phyloP scores from a whole-genome alignment of 2,329 filamentous ascomycete species.

The Thermomyces lanuginosus region DNA sequence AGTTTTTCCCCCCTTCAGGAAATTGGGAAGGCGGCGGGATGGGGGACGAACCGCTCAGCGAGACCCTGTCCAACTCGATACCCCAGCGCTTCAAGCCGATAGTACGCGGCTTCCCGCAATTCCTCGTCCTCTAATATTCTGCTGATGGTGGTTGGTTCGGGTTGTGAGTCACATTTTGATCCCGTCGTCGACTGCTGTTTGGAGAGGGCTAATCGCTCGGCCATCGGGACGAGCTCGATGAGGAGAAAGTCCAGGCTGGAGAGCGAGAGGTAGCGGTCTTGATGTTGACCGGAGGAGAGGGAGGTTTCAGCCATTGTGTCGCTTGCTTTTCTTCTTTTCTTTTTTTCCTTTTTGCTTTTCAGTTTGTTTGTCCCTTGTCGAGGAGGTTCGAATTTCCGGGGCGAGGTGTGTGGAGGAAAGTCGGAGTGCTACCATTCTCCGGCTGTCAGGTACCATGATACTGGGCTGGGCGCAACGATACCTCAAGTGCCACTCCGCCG shows the following conservation, averaged over 20 bases:
- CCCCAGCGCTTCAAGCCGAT: conserved; percentile 64
- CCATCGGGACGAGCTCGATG: conserved; percentile 91
- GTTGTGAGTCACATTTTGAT: neutral
- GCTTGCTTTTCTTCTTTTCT: too few species aligned
- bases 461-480: too few species aligned
- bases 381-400: too few species aligned
- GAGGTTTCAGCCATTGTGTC: too few species aligned
- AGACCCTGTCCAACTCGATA: conserved; percentile 87
- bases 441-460: too few species aligned
- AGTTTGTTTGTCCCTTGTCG: too few species aligned
- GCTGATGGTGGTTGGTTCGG: neutral
- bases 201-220: conserved; percentile 76
- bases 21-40: neutral
- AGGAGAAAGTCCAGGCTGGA: conserved; percentile 88
- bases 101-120: conserved; percentile 69
- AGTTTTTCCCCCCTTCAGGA: neutral
- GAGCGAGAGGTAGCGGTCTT: conserved; percentile 56
- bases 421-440: too few species aligned
- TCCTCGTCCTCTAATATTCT: conserved; percentile 42
- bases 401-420: too few species aligned
- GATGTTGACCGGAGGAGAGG: too few species aligned
- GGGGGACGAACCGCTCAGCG: conserved; percentile 57
- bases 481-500: too few species aligned
- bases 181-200: conserved; percentile 55
- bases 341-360: too few species aligned